Base-by-base conservation (phyloP, 441 rosid species). In the Rhodomyrtus psidioides region DNA sequence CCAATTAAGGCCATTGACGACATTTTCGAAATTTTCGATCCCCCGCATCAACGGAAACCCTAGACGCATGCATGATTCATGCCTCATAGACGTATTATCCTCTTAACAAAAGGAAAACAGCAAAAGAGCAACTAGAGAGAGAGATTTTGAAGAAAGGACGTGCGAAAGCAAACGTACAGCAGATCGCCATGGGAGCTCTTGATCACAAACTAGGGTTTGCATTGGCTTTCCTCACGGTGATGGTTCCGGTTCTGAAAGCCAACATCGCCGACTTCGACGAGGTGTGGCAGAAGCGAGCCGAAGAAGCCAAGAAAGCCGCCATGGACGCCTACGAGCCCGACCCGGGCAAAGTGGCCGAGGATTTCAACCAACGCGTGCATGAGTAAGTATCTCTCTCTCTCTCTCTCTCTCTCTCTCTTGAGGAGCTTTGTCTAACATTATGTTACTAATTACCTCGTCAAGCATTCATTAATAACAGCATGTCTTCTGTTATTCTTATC, bases 241-340 rank as follows among this genome's bases (percentile, higher is more conserved):
- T 34, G 30, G 70, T 49, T 26, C 86, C 87, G 5, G 76, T 74
- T 19, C 55, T 57, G 12, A 65, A 88, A 57, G 93, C 89, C 42
- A 54, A 87, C 76, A 88, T 89, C 62, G 85, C 34, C 9, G 85
- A 90, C 5, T 88, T 84, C 12, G 92, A 92, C 58, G 91, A 88
- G 87, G 81, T 74, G 12, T 91, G 92, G 92, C 85, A 85, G 87
- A 60, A 84, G 16, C 88, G 92, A 83, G 92, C 90, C 7, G 74
- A 85, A 82, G 84, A 87, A 12, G 92, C 94, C 27, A 85, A 12
- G 85, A 70, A 84, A 39, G 87, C 84, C 74, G 57, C 90, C 53
- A 30, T 10, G 4, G 28, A 84, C 5, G 91, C 93, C 54, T 92
- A 89, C 53, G 82, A 89, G 6, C 91, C 90, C 8, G 55, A 91